Conservation (phyloP, 148 eudicot genomes). For the Mesembryanthemum crystallinum region DNA sequence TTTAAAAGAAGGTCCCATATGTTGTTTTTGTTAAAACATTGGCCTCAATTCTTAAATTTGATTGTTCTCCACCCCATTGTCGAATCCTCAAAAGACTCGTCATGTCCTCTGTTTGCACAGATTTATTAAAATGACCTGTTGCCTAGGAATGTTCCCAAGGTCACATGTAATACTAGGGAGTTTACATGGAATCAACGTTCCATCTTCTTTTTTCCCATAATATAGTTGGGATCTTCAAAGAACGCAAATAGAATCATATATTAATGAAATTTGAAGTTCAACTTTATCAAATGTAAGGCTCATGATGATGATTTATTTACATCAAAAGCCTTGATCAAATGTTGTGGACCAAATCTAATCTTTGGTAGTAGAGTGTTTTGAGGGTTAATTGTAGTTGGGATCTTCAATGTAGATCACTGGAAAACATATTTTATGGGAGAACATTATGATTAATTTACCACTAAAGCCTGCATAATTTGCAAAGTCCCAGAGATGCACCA, state of each 20-base stretch:
- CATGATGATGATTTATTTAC: slow-evolving; percentile 18
- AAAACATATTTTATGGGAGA: slow-evolving; percentile 2
- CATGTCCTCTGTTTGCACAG: slow-evolving; percentile 10
- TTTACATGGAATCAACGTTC: slow-evolving; percentile 21
- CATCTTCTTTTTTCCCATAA: slow-evolving; percentile 11
- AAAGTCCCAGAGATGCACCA: slow-evolving; percentile 37
- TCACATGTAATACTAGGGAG: slow-evolving; percentile 26
- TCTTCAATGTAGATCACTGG: slow-evolving; percentile 21
- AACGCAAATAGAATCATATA: not conserved
- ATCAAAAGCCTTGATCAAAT: slow-evolving; percentile 22
- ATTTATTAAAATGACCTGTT: slow-evolving; percentile 4
- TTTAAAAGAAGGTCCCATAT: not conserved
- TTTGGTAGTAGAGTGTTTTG: slow-evolving; percentile 19
- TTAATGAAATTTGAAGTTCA: not conserved
- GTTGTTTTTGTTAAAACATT: slow-evolving; percentile 9
- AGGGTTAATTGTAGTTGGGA: slow-evolving; percentile 29
- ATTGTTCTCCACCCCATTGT: slow-evolving; percentile 4
- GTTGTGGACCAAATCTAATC: slow-evolving; percentile 29
- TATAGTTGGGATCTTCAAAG: slow-evolving; percentile 30
- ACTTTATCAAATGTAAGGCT: slow-evolving; percentile 5
- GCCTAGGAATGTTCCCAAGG: slow-evolving; percentile 28
- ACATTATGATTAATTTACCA: slow-evolving; percentile 12
- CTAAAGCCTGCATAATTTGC: slow-evolving; percentile 27
- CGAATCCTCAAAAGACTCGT: slow-evolving; percentile 29
- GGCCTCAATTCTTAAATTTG: slow-evolving; percentile 4